Base-by-base conservation (phyloP, 2,329 filamentous ascomycete species). In the Emmonsia crescens region DNA sequence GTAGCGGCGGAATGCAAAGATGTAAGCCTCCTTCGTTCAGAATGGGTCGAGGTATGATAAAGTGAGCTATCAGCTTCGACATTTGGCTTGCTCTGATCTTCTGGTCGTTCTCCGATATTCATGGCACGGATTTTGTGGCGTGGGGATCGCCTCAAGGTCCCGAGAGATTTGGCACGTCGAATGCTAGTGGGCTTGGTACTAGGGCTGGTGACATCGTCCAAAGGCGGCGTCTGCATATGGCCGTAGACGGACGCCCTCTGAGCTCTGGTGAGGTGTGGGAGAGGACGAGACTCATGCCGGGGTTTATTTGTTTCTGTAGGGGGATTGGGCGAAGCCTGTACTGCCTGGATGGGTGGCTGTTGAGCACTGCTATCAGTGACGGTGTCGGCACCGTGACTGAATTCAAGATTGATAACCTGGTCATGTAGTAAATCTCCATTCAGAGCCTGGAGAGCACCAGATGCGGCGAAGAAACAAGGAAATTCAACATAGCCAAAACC, bases 401-500 rank as follows among this genome's bases (percentile, higher is more conserved):
- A 72, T 61, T 77, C 75, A 29, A 77, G 66, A 61, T 76, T 76
- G 59, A 77, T 73, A 6, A 72, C 69, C 56, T 75, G 73, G 1
- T 73, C 75, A 64, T 75, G 73, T 64, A 77, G 73, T 60, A 70
- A 62, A 16, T 66, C 63, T 36, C 75, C 73, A 61, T 74, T 74
- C 24, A 77, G 63, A 31, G 70, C 71, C 48, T 72, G 65, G 56
- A 76, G 66, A 29, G 74, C 75, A 51, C 69, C 72, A 31, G 68
- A 71, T 51, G 75, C 75, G 9, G 72, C 70, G 60, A 72, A 65
- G 10, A 65, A 64, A 0, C 74, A 73, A 29, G 70, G 69, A 58
- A 77, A 77, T 59, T 68, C 62, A 14, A 76, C 61, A 62, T 76
- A 77, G 33, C 74, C 74, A 66, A 77, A 77, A 19, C 75, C 75